Conservation (phyloP, 495 filamentous ascomycete species). For the Glonium stellatum region DNA sequence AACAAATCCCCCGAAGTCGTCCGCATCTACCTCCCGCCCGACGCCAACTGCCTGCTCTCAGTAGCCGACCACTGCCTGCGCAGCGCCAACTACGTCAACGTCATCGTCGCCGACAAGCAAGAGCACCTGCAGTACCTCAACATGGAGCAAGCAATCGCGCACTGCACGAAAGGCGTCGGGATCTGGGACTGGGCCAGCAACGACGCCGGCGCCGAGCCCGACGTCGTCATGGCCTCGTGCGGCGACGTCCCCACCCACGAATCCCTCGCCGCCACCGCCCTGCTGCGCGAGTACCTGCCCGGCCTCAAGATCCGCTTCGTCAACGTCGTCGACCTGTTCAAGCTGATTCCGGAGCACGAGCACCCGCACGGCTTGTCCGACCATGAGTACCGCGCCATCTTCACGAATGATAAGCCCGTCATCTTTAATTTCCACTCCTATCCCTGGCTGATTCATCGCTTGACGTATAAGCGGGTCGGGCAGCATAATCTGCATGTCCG, state of each 20-base stretch:
- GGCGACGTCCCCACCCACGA: constrained; percentile 67
- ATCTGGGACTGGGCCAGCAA: constrained; percentile 52
- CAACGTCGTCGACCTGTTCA: constrained; percentile 70
- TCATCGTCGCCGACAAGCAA: constrained; percentile 69
- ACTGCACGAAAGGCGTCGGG: constrained; percentile 62
- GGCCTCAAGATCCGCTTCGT: constrained; percentile 65
- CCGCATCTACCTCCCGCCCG: constrained; percentile 68
- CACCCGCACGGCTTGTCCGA: constrained; percentile 64
- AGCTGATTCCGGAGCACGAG: constrained; percentile 55
- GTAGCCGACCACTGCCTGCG: constrained; percentile 63
- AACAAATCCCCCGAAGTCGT: constrained; percentile 71
- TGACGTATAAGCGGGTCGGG: constrained; percentile 63
- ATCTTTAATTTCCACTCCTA: constrained; percentile 78
- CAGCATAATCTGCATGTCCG: constrained; percentile 58
- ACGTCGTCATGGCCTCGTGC: constrained; percentile 63
- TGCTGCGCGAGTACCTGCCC: constrained; percentile 57
- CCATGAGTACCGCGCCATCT: constrained; percentile 54
- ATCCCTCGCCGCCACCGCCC: constrained; percentile 58
- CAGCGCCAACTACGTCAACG: constrained; percentile 67
- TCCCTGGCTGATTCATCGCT: constrained; percentile 65
- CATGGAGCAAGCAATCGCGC: constrained; percentile 59
- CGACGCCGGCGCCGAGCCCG: constrained; percentile 56
- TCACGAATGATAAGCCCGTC: constrained; percentile 60
- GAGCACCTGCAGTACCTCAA: constrained; percentile 63
- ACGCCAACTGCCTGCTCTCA: constrained; percentile 65